phyloP scores from a whole-genome alignment of 768 basidiomycete genomes.

The Lactarius evosmus region DNA sequence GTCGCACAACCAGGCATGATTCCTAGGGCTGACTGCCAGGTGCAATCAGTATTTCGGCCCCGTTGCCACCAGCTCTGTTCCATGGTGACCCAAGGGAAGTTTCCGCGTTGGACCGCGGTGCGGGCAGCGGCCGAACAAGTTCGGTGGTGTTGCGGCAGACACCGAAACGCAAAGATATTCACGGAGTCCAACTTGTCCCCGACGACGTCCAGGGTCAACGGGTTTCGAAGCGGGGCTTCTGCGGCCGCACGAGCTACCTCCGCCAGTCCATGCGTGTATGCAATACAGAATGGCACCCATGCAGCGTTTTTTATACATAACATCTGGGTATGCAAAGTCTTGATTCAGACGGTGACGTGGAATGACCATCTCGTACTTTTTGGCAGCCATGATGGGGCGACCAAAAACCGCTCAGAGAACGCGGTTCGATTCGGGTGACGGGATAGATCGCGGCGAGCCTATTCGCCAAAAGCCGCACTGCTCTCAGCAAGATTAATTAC shows the following conservation, averaged over 20 bases:
- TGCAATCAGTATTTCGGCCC: neutral
- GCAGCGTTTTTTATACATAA: too few species aligned
- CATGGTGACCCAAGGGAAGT: neutral
- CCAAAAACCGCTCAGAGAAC: neutral
- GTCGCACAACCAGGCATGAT: neutral
- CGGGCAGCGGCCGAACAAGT: neutral
- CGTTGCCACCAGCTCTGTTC: neutral
- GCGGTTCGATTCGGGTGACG: neutral
- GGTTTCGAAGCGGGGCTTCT: neutral
- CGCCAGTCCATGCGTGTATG: neutral
- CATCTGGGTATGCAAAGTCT: too few species aligned
- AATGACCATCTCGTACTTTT: neutral
- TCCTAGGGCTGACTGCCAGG: neutral
- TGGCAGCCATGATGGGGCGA: neutral
- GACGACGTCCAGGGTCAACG: neutral
- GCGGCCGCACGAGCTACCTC: neutral
- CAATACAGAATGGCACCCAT: too few species aligned
- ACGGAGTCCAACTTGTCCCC: neutral
- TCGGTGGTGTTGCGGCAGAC: conserved; percentile 3
- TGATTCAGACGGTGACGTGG: neutral
- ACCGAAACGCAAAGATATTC: neutral
- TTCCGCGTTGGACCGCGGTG: neutral
- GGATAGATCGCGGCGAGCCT: neutral
- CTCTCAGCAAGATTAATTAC: too few species aligned
- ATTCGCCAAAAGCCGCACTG: neutral